Evolutionary conservation across 106 monocot species (phyloP).

Genomic region (Alisma plantagoaquatica): DNA sequence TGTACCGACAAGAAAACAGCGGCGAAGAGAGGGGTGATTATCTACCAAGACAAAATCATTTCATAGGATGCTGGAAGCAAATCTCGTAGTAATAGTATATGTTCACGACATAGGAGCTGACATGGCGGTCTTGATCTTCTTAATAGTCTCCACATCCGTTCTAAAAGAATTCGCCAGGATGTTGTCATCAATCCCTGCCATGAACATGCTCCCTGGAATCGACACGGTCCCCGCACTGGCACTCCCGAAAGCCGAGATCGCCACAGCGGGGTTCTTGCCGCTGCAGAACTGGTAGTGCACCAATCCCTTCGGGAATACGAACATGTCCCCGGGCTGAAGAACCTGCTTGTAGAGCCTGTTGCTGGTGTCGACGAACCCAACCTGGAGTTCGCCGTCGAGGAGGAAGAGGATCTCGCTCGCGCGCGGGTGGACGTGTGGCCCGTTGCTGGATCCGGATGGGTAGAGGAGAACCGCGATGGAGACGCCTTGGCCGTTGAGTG

Average conservation of each 20-base stretch:
- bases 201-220: conserved; percentile 7
- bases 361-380: conserved; percentile 18
- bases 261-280: not conserved
- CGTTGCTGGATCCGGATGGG: no score
- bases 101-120: no score
- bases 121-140: conserved; percentile 9
- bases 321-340: no score
- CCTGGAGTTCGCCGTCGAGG: conserved; percentile 4
- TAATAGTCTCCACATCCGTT: conserved; percentile 10
- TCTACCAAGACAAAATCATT: no score
- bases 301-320: no score
- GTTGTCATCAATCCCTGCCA: conserved; percentile 5
- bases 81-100: no score
- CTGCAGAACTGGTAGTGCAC: conserved; percentile 4
- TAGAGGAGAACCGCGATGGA: no score
- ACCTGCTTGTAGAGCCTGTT: conserved; percentile 8
- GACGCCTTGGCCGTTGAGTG: no score
- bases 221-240: conserved; percentile 3
- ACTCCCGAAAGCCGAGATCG: conserved; percentile 11
- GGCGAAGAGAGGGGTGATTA: no score
- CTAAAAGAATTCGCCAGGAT: conserved; percentile 20
- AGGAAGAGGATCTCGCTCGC: conserved; percentile 13
- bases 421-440: conserved; percentile 22
- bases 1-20: no score
- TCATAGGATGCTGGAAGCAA: no score